phyloP scores from a whole-genome alignment of 352 stramenopile genomes.

The Phytophthora podocarpi region DNA sequence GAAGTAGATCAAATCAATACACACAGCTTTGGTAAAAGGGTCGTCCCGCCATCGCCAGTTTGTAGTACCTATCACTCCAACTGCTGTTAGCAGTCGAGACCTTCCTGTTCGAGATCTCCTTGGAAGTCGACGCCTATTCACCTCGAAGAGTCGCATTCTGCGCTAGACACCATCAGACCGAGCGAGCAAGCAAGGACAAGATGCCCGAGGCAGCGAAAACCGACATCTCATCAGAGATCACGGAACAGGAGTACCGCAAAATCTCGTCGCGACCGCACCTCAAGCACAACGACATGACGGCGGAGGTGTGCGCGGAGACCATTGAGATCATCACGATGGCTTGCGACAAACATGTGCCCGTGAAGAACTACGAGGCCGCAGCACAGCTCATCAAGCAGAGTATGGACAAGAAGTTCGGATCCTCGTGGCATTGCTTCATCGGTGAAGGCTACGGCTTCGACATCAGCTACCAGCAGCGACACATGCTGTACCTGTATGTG shows the following conservation, averaged over 20 bases:
- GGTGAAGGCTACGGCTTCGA: conserved; percentile 97
- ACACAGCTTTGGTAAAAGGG: too few species aligned
- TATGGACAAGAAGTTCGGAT: conserved; percentile 98
- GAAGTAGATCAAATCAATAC: too few species aligned
- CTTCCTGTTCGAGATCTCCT: too few species aligned
- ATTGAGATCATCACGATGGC: conserved; percentile 97
- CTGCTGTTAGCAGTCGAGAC: too few species aligned
- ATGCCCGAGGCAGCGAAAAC: conserved; percentile 67
- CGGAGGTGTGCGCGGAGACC: conserved; percentile 94
- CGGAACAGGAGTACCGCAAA: conserved; percentile 83
- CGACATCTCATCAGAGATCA: conserved; percentile 53
- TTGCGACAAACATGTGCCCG: conserved; percentile 93
- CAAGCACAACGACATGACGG: conserved; percentile 91
- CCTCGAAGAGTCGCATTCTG: conserved; percentile 17
- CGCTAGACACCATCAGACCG: not conserved
- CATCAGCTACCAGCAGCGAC: conserved; percentile 95
- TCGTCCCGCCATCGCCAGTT: too few species aligned
- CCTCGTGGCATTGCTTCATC: conserved; percentile 96
- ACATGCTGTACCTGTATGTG: conserved; percentile 96
- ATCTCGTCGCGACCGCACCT: conserved; percentile 83
- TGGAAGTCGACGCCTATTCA: conserved; percentile 1
- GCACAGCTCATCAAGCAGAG: conserved; percentile 95
- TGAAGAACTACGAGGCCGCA: conserved; percentile 95
- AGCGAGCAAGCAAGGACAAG: not conserved
- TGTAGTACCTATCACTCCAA: too few species aligned